These are phyloP conservation scores for Straminergon stramineum DNA, from an alignment of 225 moss, liverwort and hornwort species.

Conservation along the genomic window DNA sequence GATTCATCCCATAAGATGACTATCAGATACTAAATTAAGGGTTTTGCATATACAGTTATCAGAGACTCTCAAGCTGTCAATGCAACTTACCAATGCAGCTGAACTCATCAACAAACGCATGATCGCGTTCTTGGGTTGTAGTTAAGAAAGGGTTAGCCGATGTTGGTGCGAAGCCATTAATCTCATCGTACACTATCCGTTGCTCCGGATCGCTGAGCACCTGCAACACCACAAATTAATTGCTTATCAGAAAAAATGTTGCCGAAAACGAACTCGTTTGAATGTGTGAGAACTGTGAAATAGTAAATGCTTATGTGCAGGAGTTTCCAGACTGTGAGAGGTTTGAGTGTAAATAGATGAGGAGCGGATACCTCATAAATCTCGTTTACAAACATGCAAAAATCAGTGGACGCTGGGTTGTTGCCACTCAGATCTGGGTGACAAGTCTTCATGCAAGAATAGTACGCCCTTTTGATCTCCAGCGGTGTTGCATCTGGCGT, in stretches of 20 bases:
- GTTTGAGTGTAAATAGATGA: neutral
- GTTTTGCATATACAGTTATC: neutral
- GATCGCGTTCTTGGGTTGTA: conserved; percentile 40
- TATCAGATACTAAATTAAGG: neutral
- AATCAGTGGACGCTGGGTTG: conserved; percentile 42
- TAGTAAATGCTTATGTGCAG: neutral
- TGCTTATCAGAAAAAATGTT: neutral
- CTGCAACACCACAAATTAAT: conserved; percentile 16
- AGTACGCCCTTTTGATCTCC: conserved; percentile 91
- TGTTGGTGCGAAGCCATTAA: conserved; percentile 79
- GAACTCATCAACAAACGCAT: conserved; percentile 89
- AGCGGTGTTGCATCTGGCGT: conserved; percentile 70
- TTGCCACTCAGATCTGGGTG: conserved; percentile 88
- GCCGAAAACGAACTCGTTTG: neutral
- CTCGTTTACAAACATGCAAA: conserved; percentile 87
- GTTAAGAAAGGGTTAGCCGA: conserved; percentile 73
- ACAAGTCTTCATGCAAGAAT: conserved; percentile 91
- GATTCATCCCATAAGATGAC: neutral
- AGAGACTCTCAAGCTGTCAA: neutral
- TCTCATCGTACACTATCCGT: conserved; percentile 91
- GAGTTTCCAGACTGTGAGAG: neutral
- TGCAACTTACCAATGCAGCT: conserved; percentile 69
- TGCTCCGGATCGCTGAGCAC: conserved; percentile 90
- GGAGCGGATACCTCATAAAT: conserved; percentile 64
- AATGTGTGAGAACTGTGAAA: neutral